phyloP scores from a whole-genome alignment of 2,329 filamentous ascomycete genomes.

The Laburnicola sp. region DNA sequence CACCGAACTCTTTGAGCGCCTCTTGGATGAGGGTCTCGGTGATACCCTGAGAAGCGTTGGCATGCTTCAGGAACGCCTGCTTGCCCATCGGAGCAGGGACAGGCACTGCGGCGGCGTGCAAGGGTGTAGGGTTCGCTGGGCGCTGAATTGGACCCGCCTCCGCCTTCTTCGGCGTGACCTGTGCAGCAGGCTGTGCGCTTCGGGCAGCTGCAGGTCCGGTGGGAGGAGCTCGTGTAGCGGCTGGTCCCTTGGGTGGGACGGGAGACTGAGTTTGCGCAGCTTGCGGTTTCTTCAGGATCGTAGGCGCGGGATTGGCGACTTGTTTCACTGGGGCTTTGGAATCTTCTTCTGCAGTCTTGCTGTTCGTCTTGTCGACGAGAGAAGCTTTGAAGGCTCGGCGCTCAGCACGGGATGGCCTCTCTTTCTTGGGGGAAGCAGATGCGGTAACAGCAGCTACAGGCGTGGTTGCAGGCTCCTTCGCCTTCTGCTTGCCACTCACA shows the following conservation, averaged over 20 bases:
- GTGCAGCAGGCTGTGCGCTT: slow-evolving; percentile 18
- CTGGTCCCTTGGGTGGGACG: slow-evolving; percentile 35
- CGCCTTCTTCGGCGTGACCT: slow-evolving; percentile 21
- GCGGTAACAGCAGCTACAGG: slow-evolving; percentile 17
- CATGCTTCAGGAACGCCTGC: slow-evolving; percentile 60
- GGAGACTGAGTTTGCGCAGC: slow-evolving; percentile 23
- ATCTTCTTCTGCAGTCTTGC: slow-evolving; percentile 27
- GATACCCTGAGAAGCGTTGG: slow-evolving; percentile 85
- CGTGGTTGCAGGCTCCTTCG: slow-evolving; percentile 29
- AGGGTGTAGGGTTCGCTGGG: slow-evolving; percentile 20
- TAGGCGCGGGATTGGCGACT: slow-evolving; percentile 31
- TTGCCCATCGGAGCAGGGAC: slow-evolving; percentile 45
- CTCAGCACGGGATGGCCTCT: slow-evolving; percentile 44
- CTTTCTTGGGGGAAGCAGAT: slow-evolving; percentile 41
- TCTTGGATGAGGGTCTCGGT: slow-evolving; percentile 78
- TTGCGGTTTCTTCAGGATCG: slow-evolving; percentile 48
- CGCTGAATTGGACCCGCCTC: slow-evolving; percentile 12
- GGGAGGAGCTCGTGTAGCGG: slow-evolving; percentile 32
- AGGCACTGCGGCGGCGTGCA: slow-evolving; percentile 19
- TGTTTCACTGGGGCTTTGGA: slow-evolving; percentile 33
- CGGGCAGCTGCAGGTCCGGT: slow-evolving; percentile 36
- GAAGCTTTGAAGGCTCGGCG: slow-evolving; percentile 45
- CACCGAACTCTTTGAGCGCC: slow-evolving; percentile 73
- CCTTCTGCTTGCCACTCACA: slow-evolving; percentile 31
- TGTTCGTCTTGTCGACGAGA: slow-evolving; percentile 38